Conservation (phyloP, 2,329 filamentous ascomycete genomes). For the Scortechinia acanthostroma region DNA sequence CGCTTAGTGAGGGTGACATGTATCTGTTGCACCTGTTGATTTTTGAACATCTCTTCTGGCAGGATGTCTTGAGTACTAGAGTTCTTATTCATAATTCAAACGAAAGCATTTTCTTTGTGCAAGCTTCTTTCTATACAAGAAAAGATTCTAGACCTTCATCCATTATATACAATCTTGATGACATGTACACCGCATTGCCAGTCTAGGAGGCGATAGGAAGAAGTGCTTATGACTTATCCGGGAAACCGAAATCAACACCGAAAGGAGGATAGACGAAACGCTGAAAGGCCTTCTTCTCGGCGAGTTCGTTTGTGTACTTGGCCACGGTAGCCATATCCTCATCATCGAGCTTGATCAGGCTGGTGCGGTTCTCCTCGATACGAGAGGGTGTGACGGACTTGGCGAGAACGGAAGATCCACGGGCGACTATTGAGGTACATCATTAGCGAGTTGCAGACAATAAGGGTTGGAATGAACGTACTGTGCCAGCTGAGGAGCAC, state of each 20-base stretch:
- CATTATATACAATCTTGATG: too few relatives aligned
- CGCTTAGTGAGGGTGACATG: too few relatives aligned
- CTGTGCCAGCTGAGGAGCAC: conserved; percentile 68
- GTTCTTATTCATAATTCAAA: too few relatives aligned
- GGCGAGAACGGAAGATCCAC: conserved; percentile 64
- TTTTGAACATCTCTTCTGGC: too few relatives aligned
- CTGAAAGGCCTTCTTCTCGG: conserved; percentile 40
- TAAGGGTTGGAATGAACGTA: conserved; percentile 27
- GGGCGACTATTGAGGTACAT: conserved; percentile 40
- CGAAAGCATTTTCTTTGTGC: too few relatives aligned
- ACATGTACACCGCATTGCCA: too few relatives aligned
- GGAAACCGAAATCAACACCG: conserved; percentile 64
- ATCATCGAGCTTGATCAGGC: conserved; percentile 56
- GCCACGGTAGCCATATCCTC: conserved; percentile 52
- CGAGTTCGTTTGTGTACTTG: conserved; percentile 42
- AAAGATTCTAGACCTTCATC: too few relatives aligned
- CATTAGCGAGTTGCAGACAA: conserved; percentile 1
- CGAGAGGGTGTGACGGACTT: conserved; percentile 65
- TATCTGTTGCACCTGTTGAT: too few relatives aligned
- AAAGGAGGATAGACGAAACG: conserved; percentile 66
- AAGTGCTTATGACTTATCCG: too few relatives aligned
- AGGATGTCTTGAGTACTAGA: too few relatives aligned
- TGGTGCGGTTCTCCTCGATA: conserved; percentile 60
- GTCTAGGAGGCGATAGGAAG: too few relatives aligned
- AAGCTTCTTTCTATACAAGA: too few relatives aligned